These are phyloP conservation scores for Boletus reticulatus DNA, from an alignment of 768 basidiomycete species.

Conservation along the genomic window DNA sequence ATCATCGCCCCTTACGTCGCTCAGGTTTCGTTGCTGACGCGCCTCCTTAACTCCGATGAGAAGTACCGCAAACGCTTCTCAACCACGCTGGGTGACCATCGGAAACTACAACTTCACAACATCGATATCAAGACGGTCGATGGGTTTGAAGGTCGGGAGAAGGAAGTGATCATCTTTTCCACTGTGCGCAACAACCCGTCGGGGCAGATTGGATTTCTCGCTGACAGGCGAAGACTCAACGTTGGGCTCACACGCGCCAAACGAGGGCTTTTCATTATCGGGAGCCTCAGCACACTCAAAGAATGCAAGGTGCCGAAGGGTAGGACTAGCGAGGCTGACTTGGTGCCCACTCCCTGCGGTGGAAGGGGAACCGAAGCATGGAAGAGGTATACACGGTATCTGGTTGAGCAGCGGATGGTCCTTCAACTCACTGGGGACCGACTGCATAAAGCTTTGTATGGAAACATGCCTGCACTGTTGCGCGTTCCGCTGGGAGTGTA, in stretches of 20 bases:
- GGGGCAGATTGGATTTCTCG: constrained; percentile 86
- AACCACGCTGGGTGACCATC: constrained; percentile 58
- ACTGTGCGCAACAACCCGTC: constrained; percentile 80
- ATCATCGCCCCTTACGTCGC: constrained; percentile 92
- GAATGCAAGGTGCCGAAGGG: constrained; percentile 39
- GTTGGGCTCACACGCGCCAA: constrained; percentile 90
- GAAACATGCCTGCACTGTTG: constrained; percentile 12
- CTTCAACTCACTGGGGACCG: constrained; percentile 43
- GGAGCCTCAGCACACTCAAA: constrained; percentile 64
- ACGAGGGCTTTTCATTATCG: constrained; percentile 79
- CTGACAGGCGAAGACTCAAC: constrained; percentile 81
- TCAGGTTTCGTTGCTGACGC: constrained; percentile 75
- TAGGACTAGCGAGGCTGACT: constrained; percentile 7
- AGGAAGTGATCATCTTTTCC: constrained; percentile 89
- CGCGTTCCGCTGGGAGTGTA: constrained; percentile 7
- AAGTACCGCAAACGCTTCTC: constrained; percentile 54
- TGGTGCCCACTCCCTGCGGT: constrained; percentile 17
- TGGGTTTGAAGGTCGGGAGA: constrained; percentile 92
- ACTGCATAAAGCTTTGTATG: constrained; percentile 36
- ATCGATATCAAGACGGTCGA: constrained; percentile 93
- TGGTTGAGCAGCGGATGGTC: constrained; percentile 52
- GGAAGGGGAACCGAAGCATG: constrained; percentile 54
- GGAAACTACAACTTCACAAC: constrained; percentile 59
- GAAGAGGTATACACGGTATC: constrained; percentile 58
- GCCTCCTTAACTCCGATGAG: constrained; percentile 56